These are phyloP conservation scores for Botrytis porri DNA, from an alignment of 2,329 filamentous ascomycete species.

Conservation along the genomic window DNA sequence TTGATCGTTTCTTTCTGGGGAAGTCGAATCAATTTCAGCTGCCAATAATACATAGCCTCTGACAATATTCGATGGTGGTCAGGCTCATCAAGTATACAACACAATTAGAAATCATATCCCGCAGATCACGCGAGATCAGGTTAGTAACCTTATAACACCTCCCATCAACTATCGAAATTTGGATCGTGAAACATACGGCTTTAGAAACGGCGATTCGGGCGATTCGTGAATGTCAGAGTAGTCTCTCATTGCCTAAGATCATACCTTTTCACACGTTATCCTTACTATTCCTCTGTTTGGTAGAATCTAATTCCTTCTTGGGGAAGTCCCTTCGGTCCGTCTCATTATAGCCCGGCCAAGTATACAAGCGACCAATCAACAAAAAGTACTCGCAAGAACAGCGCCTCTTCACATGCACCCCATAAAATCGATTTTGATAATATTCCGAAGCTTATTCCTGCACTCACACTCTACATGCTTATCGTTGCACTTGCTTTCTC, in stretches of 20 bases:
- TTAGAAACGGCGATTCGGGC: background rate
- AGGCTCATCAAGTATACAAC: background rate
- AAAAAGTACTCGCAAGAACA: background rate
- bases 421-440: background rate
- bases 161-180: background rate
- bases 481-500: background rate
- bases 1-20: background rate
- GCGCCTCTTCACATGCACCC: background rate
- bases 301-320: background rate
- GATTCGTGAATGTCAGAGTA: background rate
- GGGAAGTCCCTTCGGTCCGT: slow-evolving; percentile 7
- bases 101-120: background rate
- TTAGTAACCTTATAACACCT: background rate
- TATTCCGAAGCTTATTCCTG: background rate
- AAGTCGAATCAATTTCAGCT: background rate
- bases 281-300: background rate
- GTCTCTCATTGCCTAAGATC: background rate
- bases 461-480: background rate
- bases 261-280: background rate
- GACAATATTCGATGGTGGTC: background rate
- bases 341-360: background rate
- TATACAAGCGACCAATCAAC: background rate
- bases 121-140: background rate
- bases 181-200: slow-evolving; percentile 5
- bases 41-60: slow-evolving; percentile 8